These are phyloP conservation scores for Paramecium caudatum DNA, from an alignment of 73 alveolate species.

Conservation along the genomic window DNA sequence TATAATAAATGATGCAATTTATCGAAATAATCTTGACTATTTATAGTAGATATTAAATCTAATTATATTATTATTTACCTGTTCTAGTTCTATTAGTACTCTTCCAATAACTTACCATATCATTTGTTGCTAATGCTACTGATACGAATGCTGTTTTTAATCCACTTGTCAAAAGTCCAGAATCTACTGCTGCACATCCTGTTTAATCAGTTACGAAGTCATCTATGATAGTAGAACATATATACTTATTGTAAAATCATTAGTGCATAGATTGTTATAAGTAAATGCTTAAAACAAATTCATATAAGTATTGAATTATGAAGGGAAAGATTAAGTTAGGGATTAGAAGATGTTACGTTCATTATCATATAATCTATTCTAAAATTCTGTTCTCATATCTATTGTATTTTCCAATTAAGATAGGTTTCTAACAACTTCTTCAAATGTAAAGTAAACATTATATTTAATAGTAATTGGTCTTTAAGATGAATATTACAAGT, in stretches of 20 bases:
- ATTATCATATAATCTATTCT: conserved; percentile 59
- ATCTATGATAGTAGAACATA: neutral
- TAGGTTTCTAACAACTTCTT: conserved; percentile 38
- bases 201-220: conserved; percentile 61
- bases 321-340: conserved; percentile 61
- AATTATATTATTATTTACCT: neutral
- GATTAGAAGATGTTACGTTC: conserved; percentile 70
- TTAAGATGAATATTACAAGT: conserved; percentile 38
- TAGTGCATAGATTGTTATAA: conserved; percentile 24
- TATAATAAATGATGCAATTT: conserved; percentile 34
- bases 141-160: conserved; percentile 73
- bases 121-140: conserved; percentile 31
- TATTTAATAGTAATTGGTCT: conserved; percentile 73
- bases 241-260: conserved; percentile 23
- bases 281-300: conserved; percentile 64
- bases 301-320: conserved; percentile 43
- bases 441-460: conserved; percentile 60
- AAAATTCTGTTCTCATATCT: conserved; percentile 65
- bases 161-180: conserved; percentile 71
- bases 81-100: neutral
- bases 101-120: conserved; percentile 34
- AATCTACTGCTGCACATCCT: conserved; percentile 58
- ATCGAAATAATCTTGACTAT: neutral
- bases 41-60: neutral
- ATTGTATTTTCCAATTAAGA: conserved; percentile 48